Evolutionary conservation across 371 early-diverging fungal species (phyloP).

Genomic region (Mortierella sp.): DNA sequence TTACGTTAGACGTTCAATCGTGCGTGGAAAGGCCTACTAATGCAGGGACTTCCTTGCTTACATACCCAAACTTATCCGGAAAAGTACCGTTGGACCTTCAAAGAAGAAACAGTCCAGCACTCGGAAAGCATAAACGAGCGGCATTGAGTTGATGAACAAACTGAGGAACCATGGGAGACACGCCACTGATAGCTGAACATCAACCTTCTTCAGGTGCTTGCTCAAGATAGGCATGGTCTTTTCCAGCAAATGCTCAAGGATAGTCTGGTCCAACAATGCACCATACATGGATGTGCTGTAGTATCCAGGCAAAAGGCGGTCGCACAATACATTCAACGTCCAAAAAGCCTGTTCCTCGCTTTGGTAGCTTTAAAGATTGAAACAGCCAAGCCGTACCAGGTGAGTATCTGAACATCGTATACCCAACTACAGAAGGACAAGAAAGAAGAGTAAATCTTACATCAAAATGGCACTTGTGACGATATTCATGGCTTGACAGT

Average conservation of each 20-base stretch:
- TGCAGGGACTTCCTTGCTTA: not conserved
- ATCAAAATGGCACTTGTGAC: conserved; percentile 94
- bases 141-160: conserved; percentile 94
- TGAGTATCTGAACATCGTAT: not conserved
- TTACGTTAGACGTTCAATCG: not conserved
- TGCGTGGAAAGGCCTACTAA: not conserved
- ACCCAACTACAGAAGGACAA: not conserved
- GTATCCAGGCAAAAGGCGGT: conserved; percentile 92
- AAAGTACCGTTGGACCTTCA: conserved; percentile 93
- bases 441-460: conserved; percentile 40
- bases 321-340: conserved; percentile 89
- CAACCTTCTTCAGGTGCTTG: conserved; percentile 82
- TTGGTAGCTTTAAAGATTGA: conserved; percentile 80
- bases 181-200: conserved; percentile 95
- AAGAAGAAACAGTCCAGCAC: conserved; percentile 94
- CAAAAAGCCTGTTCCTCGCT: conserved; percentile 98
- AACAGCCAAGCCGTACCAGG: too few species aligned
- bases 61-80: conserved; percentile 82
- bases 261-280: conserved; percentile 93
- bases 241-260: conserved; percentile 89
- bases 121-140: conserved; percentile 86
- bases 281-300: conserved; percentile 98
- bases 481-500: conserved; percentile 99
- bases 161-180: conserved; percentile 97
- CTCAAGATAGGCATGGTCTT: conserved; percentile 83